phyloP scores from a whole-genome alignment of 225 moss, liverwort and hornwort species.

The Straminergon stramineum region DNA sequence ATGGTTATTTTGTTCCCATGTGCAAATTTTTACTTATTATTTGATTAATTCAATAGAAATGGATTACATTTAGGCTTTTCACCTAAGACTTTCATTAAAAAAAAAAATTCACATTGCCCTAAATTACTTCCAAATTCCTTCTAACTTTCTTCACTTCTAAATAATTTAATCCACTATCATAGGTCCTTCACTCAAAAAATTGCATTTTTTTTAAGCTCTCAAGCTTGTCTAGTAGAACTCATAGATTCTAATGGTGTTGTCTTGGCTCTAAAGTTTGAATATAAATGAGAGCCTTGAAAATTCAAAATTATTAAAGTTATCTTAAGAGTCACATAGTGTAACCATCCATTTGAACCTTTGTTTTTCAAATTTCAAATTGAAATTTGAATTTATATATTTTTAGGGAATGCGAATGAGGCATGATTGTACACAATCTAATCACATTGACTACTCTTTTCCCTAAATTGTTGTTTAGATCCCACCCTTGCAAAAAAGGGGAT shows the following conservation, averaged over 20 bases:
- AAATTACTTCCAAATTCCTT: too few species aligned
- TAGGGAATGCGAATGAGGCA: not conserved
- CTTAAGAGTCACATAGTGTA: not conserved
- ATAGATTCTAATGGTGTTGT: not conserved
- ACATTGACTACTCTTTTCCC: too few species aligned
- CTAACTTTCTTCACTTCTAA: not conserved
- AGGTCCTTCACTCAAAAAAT: too few species aligned
- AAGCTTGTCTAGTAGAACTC: fast-evolving
- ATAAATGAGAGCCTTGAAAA: not conserved
- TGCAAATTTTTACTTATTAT: too few species aligned
- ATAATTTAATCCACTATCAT: not conserved
- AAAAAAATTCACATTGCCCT: too few species aligned
- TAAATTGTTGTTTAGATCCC: too few species aligned
- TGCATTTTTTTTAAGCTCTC: not conserved
- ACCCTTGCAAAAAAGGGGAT: too few species aligned
- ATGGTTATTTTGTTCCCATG: too few species aligned
- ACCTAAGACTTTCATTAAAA: too few species aligned
- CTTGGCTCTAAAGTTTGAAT: not conserved
- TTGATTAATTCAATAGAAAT: too few species aligned
- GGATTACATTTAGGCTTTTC: too few species aligned
- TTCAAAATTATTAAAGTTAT: not conserved
- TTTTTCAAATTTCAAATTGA: not conserved
- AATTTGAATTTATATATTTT: too few species aligned
- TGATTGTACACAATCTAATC: not conserved
- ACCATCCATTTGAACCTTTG: not conserved